These are phyloP conservation scores for Vitis rotundifolia DNA, from an alignment of 164 flowering plant species.

Conservation along the genomic window DNA sequence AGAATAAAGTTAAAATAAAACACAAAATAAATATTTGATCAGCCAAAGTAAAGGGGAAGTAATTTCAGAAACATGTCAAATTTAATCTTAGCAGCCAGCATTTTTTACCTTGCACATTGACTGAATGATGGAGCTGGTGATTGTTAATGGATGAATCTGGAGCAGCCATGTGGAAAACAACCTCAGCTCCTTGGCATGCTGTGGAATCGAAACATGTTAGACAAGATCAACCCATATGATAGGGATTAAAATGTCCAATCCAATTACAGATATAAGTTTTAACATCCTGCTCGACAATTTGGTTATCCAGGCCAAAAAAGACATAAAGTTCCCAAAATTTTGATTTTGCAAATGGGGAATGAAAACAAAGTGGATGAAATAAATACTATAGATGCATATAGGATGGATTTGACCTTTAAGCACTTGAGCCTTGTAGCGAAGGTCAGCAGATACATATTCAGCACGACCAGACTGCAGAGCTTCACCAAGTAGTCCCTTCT, in stretches of 20 bases:
- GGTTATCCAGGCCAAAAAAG: too few relatives aligned
- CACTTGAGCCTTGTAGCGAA: constrained; percentile 76
- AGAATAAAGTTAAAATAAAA: constrained; percentile 7
- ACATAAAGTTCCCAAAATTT: too few relatives aligned
- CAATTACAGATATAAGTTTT: too few relatives aligned
- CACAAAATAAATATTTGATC: constrained; percentile 8
- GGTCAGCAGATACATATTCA: constrained; percentile 70
- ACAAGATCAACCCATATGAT: background rate
- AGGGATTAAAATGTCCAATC: background rate
- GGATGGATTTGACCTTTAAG: constrained; percentile 47
- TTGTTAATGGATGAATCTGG: constrained; percentile 95
- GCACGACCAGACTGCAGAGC: constrained; percentile 73
- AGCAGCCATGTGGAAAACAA: constrained; percentile 98
- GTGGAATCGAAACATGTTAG: constrained; percentile 18
- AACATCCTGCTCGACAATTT: too few relatives aligned
- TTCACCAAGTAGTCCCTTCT: constrained; percentile 62
- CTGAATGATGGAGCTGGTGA: constrained; percentile 80
- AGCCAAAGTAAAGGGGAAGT: background rate
- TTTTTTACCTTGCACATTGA: constrained; percentile 80
- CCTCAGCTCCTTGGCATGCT: constrained; percentile 81
- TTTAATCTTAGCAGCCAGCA: background rate
- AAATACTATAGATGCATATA: background rate
- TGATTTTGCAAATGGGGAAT: too few relatives aligned
- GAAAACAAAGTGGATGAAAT: background rate
- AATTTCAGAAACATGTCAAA: too few relatives aligned